phyloP scores from a whole-genome alignment of 2,329 filamentous ascomycete genomes.

The Chaetomium sp. region DNA sequence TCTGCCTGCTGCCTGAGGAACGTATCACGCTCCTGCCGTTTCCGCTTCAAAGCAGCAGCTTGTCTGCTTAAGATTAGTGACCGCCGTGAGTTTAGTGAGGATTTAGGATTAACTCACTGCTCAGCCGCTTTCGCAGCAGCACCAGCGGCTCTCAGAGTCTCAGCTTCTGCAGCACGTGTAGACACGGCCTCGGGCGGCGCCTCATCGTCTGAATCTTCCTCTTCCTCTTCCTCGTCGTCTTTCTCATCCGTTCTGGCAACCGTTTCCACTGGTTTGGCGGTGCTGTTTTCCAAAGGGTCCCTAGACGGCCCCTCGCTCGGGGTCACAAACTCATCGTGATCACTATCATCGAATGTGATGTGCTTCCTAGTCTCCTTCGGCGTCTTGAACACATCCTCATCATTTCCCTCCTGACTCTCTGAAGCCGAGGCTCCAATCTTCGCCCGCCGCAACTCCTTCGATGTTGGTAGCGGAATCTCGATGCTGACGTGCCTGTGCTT shows the following conservation, averaged over 20 bases:
- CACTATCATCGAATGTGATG: conserved; percentile 39
- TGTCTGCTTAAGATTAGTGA: conserved; percentile 43
- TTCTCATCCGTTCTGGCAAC: conserved; percentile 31
- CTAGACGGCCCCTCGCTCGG: conserved; percentile 36
- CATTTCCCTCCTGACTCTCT: conserved; percentile 28
- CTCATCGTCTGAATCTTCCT: conserved; percentile 52
- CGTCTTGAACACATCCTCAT: conserved; percentile 34
- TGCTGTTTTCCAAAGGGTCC: conserved; percentile 32
- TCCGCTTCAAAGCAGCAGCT: conserved; percentile 54
- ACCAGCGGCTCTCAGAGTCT: conserved; percentile 50
- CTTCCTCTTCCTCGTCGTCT: conserved; percentile 45
- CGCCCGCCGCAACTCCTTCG: conserved; percentile 19
- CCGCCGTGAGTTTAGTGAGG: background rate
- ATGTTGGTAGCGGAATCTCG: conserved; percentile 34
- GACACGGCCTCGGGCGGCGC: conserved; percentile 63
- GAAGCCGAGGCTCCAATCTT: conserved; percentile 14
- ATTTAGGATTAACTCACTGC: conserved; percentile 48
- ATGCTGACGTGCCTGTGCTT: conserved; percentile 35
- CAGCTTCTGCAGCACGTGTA: conserved; percentile 50
- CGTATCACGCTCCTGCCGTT: conserved; percentile 57
- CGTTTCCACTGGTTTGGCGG: background rate
- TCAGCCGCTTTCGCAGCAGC: conserved; percentile 53
- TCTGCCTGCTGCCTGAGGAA: conserved; percentile 59
- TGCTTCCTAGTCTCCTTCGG: conserved; percentile 33
- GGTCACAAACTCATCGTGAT: conserved; percentile 39